These are phyloP conservation scores for Vitis rotundifolia DNA, from an alignment of 164 flowering plant species.

Conservation along the genomic window DNA sequence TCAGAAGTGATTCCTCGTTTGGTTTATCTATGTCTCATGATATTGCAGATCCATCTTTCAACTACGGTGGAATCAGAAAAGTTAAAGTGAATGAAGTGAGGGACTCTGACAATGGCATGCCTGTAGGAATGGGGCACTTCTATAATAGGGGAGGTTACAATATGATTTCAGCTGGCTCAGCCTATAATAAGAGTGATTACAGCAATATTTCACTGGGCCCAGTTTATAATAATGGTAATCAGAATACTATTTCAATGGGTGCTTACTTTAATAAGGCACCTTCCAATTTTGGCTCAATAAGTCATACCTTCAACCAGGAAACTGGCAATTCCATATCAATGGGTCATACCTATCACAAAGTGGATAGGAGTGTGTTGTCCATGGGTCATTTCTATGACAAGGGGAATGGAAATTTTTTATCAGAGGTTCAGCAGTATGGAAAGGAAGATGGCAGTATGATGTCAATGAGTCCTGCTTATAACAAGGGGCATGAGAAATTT, in stretches of 20 bases:
- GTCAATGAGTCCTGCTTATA: slow-evolving; percentile 19
- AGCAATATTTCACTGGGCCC: slow-evolving; percentile 23
- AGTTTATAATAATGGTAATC: slow-evolving; percentile 13
- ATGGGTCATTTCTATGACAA: slow-evolving; percentile 32
- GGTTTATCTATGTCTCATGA: slow-evolving; percentile 44
- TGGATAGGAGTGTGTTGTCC: slow-evolving; percentile 21
- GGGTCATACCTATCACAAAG: slow-evolving; percentile 30
- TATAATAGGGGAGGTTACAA: slow-evolving; percentile 21
- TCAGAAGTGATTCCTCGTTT: slow-evolving; percentile 26
- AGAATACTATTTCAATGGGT: slow-evolving; percentile 22
- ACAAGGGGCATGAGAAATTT: slow-evolving; percentile 26
- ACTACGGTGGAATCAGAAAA: slow-evolving; percentile 43
- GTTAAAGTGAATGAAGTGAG: slow-evolving; percentile 45
- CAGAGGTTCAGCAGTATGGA: slow-evolving; percentile 28
- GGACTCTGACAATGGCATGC: slow-evolving; percentile 29
- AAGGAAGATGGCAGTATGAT: slow-evolving; percentile 26
- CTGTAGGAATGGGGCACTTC: slow-evolving; percentile 22
- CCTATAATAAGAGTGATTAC: slow-evolving; percentile 20
- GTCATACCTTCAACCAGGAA: slow-evolving; percentile 25
- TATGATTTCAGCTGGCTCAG: slow-evolving; percentile 15
- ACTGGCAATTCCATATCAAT: slow-evolving; percentile 26
- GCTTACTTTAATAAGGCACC: slow-evolving; percentile 19
- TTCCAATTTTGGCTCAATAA: slow-evolving; percentile 23
- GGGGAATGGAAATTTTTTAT: slow-evolving; percentile 25
- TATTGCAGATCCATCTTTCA: slow-evolving; percentile 29